Evolutionary conservation across 768 basidiomycete species (phyloP).

Genomic region (Serendipita sp.): DNA sequence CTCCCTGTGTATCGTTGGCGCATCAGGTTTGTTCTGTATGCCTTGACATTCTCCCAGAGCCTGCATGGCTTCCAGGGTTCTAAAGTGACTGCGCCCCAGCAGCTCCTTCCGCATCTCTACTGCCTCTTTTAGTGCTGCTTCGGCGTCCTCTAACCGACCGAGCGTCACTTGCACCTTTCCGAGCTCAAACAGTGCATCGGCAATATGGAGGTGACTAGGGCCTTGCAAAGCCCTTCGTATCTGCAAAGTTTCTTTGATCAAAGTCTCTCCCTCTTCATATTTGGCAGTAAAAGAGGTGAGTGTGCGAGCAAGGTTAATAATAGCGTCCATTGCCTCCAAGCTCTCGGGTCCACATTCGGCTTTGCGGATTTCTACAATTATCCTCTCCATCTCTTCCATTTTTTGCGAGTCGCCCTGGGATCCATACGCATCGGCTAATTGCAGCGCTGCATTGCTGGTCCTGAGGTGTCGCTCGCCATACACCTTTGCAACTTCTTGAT

Average conservation of each 20-base stretch:
- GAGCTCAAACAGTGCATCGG: background rate
- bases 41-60: background rate
- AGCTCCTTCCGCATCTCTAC: background rate
- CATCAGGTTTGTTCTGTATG: background rate
- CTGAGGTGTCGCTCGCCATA: background rate
- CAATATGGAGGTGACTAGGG: background rate
- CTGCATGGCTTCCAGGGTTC: background rate
- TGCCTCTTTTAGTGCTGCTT: background rate
- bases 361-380: background rate
- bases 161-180: background rate
- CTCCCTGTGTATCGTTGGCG: background rate
- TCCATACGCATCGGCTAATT: conserved; percentile 1
- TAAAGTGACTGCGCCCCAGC: background rate
- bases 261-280: background rate
- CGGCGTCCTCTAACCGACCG: background rate
- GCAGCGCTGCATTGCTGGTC: background rate
- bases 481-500: background rate
- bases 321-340: background rate
- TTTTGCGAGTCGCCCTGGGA: background rate
- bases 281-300: background rate
- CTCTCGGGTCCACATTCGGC: background rate
- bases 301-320: background rate
- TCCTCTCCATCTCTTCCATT: background rate
- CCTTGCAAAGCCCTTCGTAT: background rate
- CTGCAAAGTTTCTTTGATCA: background rate